phyloP scores from a whole-genome alignment of 495 filamentous ascomycete species.

The Glutinoglossum americanum region DNA sequence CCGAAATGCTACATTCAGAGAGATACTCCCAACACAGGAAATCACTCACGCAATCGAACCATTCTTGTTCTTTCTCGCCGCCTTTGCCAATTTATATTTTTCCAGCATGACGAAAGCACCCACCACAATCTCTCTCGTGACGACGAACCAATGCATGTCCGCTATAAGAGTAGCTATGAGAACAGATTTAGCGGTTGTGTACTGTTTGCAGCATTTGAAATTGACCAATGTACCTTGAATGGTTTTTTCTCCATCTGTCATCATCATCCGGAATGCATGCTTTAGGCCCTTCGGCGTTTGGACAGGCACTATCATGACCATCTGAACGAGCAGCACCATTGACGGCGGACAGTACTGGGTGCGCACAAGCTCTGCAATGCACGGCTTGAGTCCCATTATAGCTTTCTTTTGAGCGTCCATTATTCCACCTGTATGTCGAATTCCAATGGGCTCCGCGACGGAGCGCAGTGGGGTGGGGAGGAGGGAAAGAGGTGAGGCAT shows the following conservation, averaged over 20 bases:
- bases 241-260: constrained; percentile 4
- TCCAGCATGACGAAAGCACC: constrained; percentile 5
- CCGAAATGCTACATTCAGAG: neutral
- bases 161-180: constrained; percentile 1
- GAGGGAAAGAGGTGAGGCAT: too few species aligned
- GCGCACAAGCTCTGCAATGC: constrained; percentile 6
- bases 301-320: constrained; percentile 1
- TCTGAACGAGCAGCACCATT: constrained; percentile 2
- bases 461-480: too few species aligned
- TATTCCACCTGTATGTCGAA: neutral
- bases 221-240: constrained; percentile 4
- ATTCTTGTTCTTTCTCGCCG: neutral
- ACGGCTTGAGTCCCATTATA: neutral
- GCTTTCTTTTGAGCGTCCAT: neutral
- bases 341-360: constrained; percentile 6
- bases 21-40: neutral
- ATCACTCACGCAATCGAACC: constrained; percentile 1
- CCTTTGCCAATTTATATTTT: constrained; percentile 2
- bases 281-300: neutral
- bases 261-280: constrained; percentile 2
- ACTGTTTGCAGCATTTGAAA: too few species aligned
- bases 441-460: too few species aligned
- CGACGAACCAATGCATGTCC: constrained; percentile 5
- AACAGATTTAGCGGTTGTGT: neutral
- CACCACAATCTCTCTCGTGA: neutral